Base-by-base conservation (phyloP, 345 rosid genomes). In the Bruguiera sexangula region DNA sequence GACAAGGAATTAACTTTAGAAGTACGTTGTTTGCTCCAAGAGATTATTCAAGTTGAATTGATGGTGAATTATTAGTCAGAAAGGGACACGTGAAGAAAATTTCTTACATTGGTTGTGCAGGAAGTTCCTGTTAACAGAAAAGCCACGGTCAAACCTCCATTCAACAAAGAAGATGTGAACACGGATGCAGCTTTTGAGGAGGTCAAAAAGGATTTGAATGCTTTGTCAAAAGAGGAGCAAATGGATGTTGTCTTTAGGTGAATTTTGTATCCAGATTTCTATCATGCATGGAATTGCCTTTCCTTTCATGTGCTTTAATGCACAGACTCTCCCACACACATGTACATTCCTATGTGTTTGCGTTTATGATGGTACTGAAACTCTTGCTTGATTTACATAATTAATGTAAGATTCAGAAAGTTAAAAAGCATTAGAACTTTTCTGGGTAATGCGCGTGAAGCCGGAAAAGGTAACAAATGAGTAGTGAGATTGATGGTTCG, bases 211-310 rank as follows among this genome's bases (percentile, higher is more conserved):
- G 96, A 91, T 83, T 68, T 87, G 50, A 82, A 82, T 85, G 84
- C 90, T 67, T 81, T 94, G 80, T 85, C 98, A 11, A 85, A 69
- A 79, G 85, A 94, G 77, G 97, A 91, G 80, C 93, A 91, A 78
- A 91, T 91, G 93, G 88, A 94, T 66, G 88, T 87, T 71, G 89
- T 89, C 8, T 84, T 82, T 50, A 89, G 97, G 97, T 94, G 79
- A 51, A 27, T 20, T 29, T 26, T 57, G 54, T 65, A 24, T 20
- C 71, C 6, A 15, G 39, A 34, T 30, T 8, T 64, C 61, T 57
- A 6, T 6, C 36, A 21, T 62, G 30, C 1, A 32, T 26, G 13
- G 11, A 43, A 13, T 68, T 62, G 29, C 5, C 6, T 59, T 30
- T 62, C 54, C 60, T 71, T 15, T 59, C 11, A n/a, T 58, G 19